phyloP scores from a whole-genome alignment of 2,329 filamentous ascomycete species.

The Penicillium verrucosum region DNA sequence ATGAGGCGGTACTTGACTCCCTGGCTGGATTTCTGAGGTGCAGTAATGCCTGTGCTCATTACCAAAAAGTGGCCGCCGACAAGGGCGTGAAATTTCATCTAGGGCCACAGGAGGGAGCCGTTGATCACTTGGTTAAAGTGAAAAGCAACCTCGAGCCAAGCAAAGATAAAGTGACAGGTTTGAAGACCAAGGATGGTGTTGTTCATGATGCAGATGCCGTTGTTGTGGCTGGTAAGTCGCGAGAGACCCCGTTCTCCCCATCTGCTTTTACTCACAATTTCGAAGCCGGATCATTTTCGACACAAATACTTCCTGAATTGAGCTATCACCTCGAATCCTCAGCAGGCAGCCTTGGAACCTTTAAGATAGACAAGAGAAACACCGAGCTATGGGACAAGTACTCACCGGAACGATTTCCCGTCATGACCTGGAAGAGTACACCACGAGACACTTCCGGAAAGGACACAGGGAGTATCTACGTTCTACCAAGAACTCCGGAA shows the following conservation, averaged over 20 bases:
- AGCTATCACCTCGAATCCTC: constrained; percentile 32
- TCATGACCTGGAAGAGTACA: constrained; percentile 33
- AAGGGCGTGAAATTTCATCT: constrained; percentile 28
- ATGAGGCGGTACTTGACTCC: constrained; percentile 16
- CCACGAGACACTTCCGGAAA: constrained; percentile 27
- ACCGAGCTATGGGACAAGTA: constrained; percentile 33
- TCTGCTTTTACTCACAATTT: neutral
- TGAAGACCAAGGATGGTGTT: constrained; percentile 21
- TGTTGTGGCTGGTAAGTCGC: constrained; percentile 26
- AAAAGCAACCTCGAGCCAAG: neutral
- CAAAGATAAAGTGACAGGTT: constrained; percentile 15
- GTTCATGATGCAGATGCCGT: constrained; percentile 20
- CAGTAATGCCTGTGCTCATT: constrained; percentile 15
- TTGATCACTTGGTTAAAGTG: constrained; percentile 23
- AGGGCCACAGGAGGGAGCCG: constrained; percentile 22
- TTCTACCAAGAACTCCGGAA: constrained; percentile 27
- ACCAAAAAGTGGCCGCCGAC: constrained; percentile 18
- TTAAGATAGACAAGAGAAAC: constrained; percentile 25
- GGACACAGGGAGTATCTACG: constrained; percentile 32
- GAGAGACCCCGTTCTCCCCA: neutral
- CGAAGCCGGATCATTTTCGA: constrained; percentile 33
- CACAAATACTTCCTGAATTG: constrained; percentile 29
- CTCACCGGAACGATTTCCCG: constrained; percentile 32
- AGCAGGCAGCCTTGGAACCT: constrained; percentile 29
- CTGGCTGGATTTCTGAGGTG: constrained; percentile 16